These are phyloP conservation scores for Ananas comosus DNA, from an alignment of 176 grass and related monocot genomes.

Conservation along the genomic window DNA sequence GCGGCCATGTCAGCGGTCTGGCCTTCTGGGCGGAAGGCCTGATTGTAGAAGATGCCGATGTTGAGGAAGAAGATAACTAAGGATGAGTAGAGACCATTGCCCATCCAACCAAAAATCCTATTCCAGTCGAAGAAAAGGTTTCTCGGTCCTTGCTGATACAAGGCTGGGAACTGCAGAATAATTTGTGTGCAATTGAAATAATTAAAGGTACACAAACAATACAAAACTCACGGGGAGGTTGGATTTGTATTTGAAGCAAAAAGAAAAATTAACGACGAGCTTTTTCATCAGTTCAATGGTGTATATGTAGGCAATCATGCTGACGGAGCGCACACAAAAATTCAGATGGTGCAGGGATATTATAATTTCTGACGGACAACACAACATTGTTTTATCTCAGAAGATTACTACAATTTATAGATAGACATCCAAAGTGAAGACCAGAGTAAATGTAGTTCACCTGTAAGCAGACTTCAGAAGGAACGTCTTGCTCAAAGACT, in stretches of 20 bases:
- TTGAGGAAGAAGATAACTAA: constrained; percentile 85
- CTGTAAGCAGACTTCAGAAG: constrained; percentile 95
- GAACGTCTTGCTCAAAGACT: constrained; percentile 98
- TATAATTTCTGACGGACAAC: too few species aligned
- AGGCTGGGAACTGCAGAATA: constrained; percentile 75
- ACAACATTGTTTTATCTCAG: neutral
- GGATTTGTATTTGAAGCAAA: too few species aligned
- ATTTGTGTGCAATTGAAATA: constrained; percentile 3
- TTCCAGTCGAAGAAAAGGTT: constrained; percentile 99
- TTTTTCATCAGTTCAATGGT: too few species aligned
- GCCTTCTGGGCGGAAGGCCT: constrained; percentile 56
- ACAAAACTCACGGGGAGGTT: too few species aligned
- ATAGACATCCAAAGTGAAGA: neutral
- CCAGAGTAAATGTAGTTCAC: constrained; percentile 24
- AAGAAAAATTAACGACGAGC: too few species aligned
- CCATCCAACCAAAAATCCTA: constrained; percentile 94
- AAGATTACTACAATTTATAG: neutral
- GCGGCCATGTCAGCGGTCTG: constrained; percentile 92
- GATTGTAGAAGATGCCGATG: constrained; percentile 66
- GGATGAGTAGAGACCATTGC: constrained; percentile 87
- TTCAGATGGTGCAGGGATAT: too few species aligned
- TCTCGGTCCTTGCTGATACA: constrained; percentile 95
- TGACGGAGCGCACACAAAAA: too few species aligned
- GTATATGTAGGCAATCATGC: too few species aligned
- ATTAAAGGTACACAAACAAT: neutral